phyloP scores from a whole-genome alignment of 345 rosid genomes.

The Physaria fendleri region DNA sequence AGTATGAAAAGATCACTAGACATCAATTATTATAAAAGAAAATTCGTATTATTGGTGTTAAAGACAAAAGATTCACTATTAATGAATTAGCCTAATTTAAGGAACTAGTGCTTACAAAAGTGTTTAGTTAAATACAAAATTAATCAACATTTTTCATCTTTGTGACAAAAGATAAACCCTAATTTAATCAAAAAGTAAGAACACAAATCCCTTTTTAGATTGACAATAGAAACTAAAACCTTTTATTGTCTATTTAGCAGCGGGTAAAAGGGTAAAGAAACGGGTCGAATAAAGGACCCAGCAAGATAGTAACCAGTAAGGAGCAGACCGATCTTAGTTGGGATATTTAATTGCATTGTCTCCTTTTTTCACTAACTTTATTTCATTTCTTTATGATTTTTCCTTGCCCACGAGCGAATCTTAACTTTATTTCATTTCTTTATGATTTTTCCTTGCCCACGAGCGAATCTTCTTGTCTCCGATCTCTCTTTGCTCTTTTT shows the following conservation, averaged over 20 bases:
- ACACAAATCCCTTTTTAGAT: constrained; percentile 7
- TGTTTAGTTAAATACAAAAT: constrained; percentile 5
- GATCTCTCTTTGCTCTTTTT: constrained; percentile 6
- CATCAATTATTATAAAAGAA: neutral
- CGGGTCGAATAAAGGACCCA: constrained; percentile 29
- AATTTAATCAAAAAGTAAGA: neutral
- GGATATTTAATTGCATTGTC: constrained; percentile 28
- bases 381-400: constrained; percentile 23
- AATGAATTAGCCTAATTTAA: constrained; percentile 20
- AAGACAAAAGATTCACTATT: constrained; percentile 17
- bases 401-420: constrained; percentile 24
- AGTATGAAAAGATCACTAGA: neutral
- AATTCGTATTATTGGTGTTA: constrained; percentile 5
- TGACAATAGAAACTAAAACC: constrained; percentile 9
- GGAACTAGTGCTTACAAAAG: constrained; percentile 28
- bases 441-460: constrained; percentile 22
- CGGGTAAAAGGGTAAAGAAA: constrained; percentile 12
- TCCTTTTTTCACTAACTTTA: constrained; percentile 25
- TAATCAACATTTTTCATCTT: constrained; percentile 8
- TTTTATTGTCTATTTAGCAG: constrained; percentile 1
- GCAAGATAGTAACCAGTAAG: constrained; percentile 3
- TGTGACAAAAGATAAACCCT: constrained; percentile 14
- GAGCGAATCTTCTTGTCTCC: constrained; percentile 30
- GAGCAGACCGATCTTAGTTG: constrained; percentile 29
- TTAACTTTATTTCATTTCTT: constrained; percentile 24